These are phyloP conservation scores for Coelastrella sp. DNA, from an alignment of 139 green algal genomes.

Conservation along the genomic window DNA sequence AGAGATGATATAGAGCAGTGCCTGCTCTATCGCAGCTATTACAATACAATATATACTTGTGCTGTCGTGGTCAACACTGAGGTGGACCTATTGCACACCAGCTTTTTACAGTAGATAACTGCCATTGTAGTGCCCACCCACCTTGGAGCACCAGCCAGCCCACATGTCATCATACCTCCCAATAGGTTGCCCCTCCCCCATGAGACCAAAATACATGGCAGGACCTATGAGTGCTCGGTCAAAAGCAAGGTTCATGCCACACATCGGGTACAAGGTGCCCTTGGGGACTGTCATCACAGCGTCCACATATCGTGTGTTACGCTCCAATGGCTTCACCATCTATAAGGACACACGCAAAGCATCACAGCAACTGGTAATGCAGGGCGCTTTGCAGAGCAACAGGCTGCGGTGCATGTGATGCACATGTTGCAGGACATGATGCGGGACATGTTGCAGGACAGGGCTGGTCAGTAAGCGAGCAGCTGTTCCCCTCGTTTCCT, in stretches of 20 bases:
- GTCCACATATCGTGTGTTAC: slow-evolving; percentile 95
- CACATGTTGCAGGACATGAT: too few species aligned
- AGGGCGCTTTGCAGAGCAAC: neutral
- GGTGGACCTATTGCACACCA: too few species aligned
- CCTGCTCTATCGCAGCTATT: too few species aligned
- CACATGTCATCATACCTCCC: slow-evolving; percentile 99
- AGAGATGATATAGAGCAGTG: too few species aligned
- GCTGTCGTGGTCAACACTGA: too few species aligned
- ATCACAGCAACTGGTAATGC: neutral
- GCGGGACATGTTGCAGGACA: too few species aligned
- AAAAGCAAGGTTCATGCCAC: slow-evolving; percentile 98
- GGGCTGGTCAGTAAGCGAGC: too few species aligned
- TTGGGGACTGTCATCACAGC: slow-evolving; percentile 96
- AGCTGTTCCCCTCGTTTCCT: too few species aligned
- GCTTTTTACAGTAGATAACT: too few species aligned
- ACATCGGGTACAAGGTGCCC: slow-evolving; percentile 97
- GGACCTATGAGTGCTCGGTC: slow-evolving; percentile 91
- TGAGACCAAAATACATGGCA: slow-evolving; percentile 98
- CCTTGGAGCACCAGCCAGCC: slow-evolving; percentile 96
- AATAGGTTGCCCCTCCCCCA: slow-evolving; percentile 97
- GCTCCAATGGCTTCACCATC: slow-evolving; percentile 97
- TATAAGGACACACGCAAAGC: slow-evolving; percentile 54
- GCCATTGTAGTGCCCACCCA: too few species aligned
- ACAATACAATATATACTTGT: too few species aligned
- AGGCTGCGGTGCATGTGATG: too few species aligned